These are phyloP conservation scores for Annulohypoxylon moriforme DNA, from an alignment of 495 filamentous ascomycete species.

Conservation along the genomic window DNA sequence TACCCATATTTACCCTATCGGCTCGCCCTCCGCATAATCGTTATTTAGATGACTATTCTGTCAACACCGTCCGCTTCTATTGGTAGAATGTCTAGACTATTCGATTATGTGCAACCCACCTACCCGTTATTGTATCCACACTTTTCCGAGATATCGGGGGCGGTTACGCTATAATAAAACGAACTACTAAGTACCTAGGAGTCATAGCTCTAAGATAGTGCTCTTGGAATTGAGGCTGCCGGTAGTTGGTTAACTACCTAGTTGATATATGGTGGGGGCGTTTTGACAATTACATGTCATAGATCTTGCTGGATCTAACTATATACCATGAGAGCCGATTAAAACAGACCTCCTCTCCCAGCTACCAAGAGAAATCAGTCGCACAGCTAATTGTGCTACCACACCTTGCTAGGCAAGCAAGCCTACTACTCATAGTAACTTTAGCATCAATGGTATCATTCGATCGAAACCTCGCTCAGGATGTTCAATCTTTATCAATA, in stretches of 20 bases:
- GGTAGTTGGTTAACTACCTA: not conserved
- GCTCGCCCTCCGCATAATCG: slow-evolving; percentile 7
- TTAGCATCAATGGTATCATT: not conserved
- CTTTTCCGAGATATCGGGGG: slow-evolving; percentile 12
- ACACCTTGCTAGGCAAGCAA: not conserved
- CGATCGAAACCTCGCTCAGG: not conserved
- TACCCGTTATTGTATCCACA: not conserved
- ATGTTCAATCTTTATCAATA: not conserved
- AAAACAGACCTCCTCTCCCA: not conserved
- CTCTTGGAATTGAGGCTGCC: not conserved
- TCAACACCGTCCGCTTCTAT: not conserved
- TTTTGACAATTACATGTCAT: not conserved
- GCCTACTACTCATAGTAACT: not conserved
- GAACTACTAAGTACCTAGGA: not conserved
- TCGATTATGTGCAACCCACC: not conserved
- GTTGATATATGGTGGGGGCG: not conserved
- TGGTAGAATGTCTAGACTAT: slow-evolving; percentile 8
- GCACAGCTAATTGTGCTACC: not conserved
- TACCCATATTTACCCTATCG: slow-evolving; percentile 15
- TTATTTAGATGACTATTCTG: not conserved
- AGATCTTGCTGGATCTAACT: not conserved
- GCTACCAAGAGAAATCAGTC: not conserved
- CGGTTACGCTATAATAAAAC: not conserved
- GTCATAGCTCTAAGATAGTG: not conserved
- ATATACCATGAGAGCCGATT: not conserved